phyloP scores from a whole-genome alignment of 805 yeast genomes.

The Saturnispora gosingensis region DNA sequence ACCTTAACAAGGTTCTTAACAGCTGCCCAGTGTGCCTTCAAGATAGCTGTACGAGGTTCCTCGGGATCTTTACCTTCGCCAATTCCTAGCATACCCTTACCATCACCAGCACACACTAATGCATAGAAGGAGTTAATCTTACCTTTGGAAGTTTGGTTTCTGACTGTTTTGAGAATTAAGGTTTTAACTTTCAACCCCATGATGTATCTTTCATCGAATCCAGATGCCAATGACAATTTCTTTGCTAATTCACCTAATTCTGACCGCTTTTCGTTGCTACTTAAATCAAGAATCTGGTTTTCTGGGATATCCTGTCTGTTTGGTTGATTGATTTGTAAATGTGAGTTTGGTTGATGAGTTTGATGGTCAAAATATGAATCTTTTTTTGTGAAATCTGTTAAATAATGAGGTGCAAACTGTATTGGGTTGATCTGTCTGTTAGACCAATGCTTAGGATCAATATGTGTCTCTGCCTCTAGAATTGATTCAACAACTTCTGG shows the following conservation, averaged over 20 bases:
- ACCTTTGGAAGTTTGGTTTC: constrained; percentile 89
- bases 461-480: constrained; percentile 65
- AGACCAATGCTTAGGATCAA: constrained; percentile 54
- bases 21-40: constrained; percentile 90
- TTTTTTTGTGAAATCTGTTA: constrained; percentile 58
- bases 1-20: constrained; percentile 72
- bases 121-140: constrained; percentile 77
- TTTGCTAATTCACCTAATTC: constrained; percentile 35
- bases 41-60: constrained; percentile 63
- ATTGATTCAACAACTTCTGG: constrained; percentile 76
- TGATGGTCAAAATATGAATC: constrained; percentile 72
- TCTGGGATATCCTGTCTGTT: constrained; percentile 19
- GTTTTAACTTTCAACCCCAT: constrained; percentile 55
- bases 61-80: constrained; percentile 91
- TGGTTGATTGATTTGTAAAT: constrained; percentile 20
- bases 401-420: constrained; percentile 60
- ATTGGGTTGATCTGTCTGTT: constrained; percentile 34
- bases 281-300: constrained; percentile 16
- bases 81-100: constrained; percentile 86
- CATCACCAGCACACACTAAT: constrained; percentile 84
- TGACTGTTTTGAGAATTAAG: constrained; percentile 66
- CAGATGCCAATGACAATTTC: constrained; percentile 54
- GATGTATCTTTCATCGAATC: constrained; percentile 54
- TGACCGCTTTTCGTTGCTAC: constrained; percentile 17
- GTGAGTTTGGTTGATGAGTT: constrained; percentile 19